phyloP scores from a whole-genome alignment of 768 basidiomycete genomes.

The Lentinula lateritia region DNA sequence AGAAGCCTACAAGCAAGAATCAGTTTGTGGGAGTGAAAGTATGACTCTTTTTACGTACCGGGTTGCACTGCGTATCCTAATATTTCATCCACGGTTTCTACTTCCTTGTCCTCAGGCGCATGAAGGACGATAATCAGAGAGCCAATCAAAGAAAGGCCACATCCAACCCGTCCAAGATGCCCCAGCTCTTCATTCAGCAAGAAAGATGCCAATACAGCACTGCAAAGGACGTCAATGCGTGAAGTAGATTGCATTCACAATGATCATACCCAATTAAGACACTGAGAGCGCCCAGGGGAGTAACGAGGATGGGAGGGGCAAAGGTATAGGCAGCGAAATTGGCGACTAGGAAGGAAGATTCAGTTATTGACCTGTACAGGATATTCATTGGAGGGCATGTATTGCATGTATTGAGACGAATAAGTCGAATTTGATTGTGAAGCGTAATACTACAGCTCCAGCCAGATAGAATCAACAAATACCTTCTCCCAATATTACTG shows the following conservation, averaged over 20 bases:
- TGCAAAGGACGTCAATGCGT: slow-evolving; percentile 24
- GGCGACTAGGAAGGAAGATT: slow-evolving; percentile 42
- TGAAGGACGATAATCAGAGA: slow-evolving; percentile 94
- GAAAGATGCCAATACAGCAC: slow-evolving; percentile 91
- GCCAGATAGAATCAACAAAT: not conserved
- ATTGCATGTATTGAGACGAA: not conserved
- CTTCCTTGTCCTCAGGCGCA: slow-evolving; percentile 92
- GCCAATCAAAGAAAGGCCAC: slow-evolving; percentile 77
- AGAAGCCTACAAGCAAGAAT: slow-evolving; percentile 55
- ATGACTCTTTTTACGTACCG: slow-evolving; percentile 39
- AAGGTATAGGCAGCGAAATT: slow-evolving; percentile 98
- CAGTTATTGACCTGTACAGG: not conserved
- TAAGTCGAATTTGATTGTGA: too few relatives aligned
- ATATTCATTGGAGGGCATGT: not conserved
- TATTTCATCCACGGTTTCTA: slow-evolving; percentile 92
- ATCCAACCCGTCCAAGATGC: slow-evolving; percentile 85
- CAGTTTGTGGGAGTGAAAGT: not conserved
- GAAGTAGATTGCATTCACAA: not conserved
- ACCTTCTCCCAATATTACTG: slow-evolving; percentile 95
- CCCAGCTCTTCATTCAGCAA: slow-evolving; percentile 91
- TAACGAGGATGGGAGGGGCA: slow-evolving; percentile 97
- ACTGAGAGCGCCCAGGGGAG: slow-evolving; percentile 93
- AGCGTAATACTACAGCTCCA: too few relatives aligned
- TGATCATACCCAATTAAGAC: slow-evolving; percentile 86
- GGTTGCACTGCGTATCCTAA: slow-evolving; percentile 90